Base-by-base conservation (phyloP, 371 early-diverging fungal genomes). In the Mortierella sp. region DNA sequence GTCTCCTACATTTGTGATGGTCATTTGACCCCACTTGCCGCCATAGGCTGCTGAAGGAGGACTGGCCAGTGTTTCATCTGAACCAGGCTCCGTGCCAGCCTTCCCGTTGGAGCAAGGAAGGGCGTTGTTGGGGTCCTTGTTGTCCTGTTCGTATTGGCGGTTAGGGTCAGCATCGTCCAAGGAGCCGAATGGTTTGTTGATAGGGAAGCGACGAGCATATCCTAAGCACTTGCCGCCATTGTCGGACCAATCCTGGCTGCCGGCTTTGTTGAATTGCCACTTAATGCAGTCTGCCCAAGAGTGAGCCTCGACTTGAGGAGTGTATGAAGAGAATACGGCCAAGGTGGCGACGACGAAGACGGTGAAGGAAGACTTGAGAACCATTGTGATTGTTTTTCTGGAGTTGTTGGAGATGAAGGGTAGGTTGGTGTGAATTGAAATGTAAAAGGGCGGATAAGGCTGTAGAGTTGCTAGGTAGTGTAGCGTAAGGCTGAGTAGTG, bases 261-360 rank as follows among this genome's bases (percentile, higher is more conserved):
- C 43, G 24, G 70, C 12, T 18, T 57, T 71, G 22, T 70, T 75
- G 64, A 77, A 77, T 62, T 65, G 58, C 77, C 77, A 77, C 35
- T 77, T 49, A 43, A 77, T 60, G 60, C 77, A 77, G 22, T 62
- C 77, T 1, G 64, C 64, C 77, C 77, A 77, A 28, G 77, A 77
- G 49, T 77, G 77, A 45, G 77, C 77, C 58, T 77, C 72, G 22
- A 32, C 77, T 37, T 55, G 55, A 26, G 71, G 77, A 60, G 72
- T 39, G 18, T 62, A 55, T 22, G 71, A 10, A 49, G 76, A 40
- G 68, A 77, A 59, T 61, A 77, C 24, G 39, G 72, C 68, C 68
- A 77, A 16, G 18, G 72, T 20, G 32, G 77, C 59, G 52, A 72
- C 64, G 35, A 58, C 26, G 68, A 77, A 22, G 39, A 52, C 5